A percentile compares a stretch with the other conserved stretches of the same genome.
Conservation (phyloP, 2,329 filamentous ascomycete species). For the Dactylella cylindrospora region DNA sequence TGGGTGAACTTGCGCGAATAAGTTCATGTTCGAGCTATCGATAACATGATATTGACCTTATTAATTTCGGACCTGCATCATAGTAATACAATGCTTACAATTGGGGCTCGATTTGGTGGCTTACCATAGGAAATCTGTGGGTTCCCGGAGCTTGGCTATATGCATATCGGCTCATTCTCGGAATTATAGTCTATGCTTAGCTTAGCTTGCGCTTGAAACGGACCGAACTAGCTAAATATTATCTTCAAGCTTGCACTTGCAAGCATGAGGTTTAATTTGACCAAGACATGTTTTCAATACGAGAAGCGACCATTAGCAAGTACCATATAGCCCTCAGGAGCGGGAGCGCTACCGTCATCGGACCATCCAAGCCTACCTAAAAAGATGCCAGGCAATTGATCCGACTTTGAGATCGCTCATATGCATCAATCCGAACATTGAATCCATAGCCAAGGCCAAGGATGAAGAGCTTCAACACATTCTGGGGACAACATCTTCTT, state of each 20-base stretch:
- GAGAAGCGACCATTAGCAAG: slow-evolving; percentile 3
- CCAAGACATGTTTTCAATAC: slow-evolving; percentile 2
- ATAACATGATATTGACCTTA: too few species aligned
- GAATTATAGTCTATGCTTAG: neutral
- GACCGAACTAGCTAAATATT: too few species aligned
- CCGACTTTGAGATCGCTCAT: slow-evolving; percentile 9
- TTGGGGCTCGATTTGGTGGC: too few species aligned
- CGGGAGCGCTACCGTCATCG: neutral
- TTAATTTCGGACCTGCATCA: too few species aligned
- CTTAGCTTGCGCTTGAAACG: neutral
- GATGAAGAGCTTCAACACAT: slow-evolving; percentile 13
- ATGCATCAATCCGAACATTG: slow-evolving; percentile 11
- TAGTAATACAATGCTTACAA: too few species aligned
- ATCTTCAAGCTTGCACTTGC: too few species aligned
- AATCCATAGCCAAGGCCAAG: slow-evolving; percentile 11
- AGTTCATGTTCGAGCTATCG: too few species aligned
- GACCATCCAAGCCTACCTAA: slow-evolving; percentile 3
- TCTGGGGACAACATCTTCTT: neutral
- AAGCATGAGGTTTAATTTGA: too few species aligned
- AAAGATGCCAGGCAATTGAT: slow-evolving; percentile 5
- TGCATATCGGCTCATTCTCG: slow-evolving; percentile 12
- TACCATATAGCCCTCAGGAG: slow-evolving; percentile 5
- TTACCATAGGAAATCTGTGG: too few species aligned
- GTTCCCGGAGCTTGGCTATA: slow-evolving; percentile 5
- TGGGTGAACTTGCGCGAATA: too few species aligned